Base-by-base conservation (phyloP, 805 yeast species). In the Kockiozyma suomiensis region DNA sequence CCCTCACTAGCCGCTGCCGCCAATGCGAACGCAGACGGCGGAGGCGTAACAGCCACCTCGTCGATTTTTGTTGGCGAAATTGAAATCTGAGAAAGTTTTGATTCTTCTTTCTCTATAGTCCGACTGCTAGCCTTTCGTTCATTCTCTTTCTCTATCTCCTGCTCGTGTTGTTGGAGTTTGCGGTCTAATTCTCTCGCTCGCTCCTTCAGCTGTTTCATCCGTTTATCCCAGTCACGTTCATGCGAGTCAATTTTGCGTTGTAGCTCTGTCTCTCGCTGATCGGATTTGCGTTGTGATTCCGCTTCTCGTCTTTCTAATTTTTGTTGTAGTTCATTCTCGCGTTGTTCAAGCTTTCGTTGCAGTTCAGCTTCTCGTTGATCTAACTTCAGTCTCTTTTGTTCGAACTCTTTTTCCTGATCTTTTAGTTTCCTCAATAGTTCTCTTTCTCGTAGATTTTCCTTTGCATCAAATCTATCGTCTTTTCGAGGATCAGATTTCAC, bases 21-120 rank as follows among this genome's bases (percentile, higher is more conserved):
- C 12, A 30, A 17, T 4, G 62, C 19, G 6, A 47, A 53, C 7
- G 62, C 50, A 13, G 62, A 42, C 21, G 58, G 49, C 30, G 56
- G 47, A 23, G 47, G 50, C 13, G 51, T 58, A 15, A 25, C 30
- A 10, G 23, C 43, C 6, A 19, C 37, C 17, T 45, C 40, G 7
- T 45, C 57, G 7, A 37, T 26, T 25, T 50, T 33, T 19, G 37
- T 8, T 42, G 50, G 51, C 10, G 42, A 32, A 8, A 30, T 8
- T 12, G 48, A 12, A 13, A 10, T 32, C 40, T 38, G 23, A 8
- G 26, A 28, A 19, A 25, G 21, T 8, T 13, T 28, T 1, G 32
- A 13, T 48, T 50, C 45, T 28, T 50, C 54, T 25, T 25, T 37
- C 28, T 50, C 53, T 23, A 19, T 5, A 10, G 25, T 33, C n/a